Percentiles rank a stretch among this genome's conserved stretches.
Conservation (phyloP, 371 early-diverging fungal genomes). For the Mortierella sp. region DNA sequence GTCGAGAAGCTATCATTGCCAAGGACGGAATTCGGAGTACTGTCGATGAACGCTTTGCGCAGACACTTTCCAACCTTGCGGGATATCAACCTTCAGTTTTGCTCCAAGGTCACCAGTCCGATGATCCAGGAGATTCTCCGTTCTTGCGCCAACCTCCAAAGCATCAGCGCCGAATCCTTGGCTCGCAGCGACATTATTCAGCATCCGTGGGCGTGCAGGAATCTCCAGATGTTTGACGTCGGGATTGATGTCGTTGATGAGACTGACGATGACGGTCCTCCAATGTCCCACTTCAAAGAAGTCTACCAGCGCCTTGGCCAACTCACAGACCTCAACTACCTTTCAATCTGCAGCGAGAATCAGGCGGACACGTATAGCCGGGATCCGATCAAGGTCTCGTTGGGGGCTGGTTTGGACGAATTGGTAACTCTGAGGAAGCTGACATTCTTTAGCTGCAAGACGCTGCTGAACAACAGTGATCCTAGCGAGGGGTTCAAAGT, state of each 20-base stretch:
- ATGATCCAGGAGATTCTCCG: constrained; percentile 37
- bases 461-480: not conserved
- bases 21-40: constrained; percentile 9
- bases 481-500: not conserved
- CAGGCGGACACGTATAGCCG: not conserved
- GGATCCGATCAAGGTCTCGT: not conserved
- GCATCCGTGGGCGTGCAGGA: constrained; percentile 26
- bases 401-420: constrained; percentile 13
- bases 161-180: constrained; percentile 25
- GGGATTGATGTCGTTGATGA: constrained; percentile 2
- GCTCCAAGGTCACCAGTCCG: constrained; percentile 1
- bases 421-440: constrained; percentile 11
- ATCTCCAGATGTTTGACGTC: constrained; percentile 34
- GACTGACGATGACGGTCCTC: not conserved
- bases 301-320: constrained; percentile 23
- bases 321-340: constrained; percentile 24
- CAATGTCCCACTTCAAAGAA: not conserved
- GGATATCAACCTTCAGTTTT: constrained; percentile 27
- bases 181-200: constrained; percentile 7
- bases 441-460: constrained; percentile 29
- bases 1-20: constrained; percentile 33
- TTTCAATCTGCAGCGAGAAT: constrained; percentile 19
- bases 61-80: constrained; percentile 34
- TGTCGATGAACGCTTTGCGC: constrained; percentile 15
- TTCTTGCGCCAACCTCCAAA: constrained; percentile 34